Conservation (phyloP, 2,329 filamentous ascomycete genomes). For the Colletotrichum higginsianum region DNA sequence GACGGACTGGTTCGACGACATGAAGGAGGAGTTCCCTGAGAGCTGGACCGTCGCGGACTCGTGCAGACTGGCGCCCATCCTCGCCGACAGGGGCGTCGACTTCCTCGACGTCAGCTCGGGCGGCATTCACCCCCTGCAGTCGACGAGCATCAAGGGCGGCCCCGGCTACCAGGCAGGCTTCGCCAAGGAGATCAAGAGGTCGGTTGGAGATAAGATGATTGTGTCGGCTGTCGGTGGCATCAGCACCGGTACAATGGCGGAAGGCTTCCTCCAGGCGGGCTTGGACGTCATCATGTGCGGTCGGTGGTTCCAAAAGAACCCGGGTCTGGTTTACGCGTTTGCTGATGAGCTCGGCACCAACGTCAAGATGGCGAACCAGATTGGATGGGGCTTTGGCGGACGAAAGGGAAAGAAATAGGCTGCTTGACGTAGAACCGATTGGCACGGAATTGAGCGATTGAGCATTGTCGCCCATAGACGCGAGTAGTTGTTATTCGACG, state of each 20-base stretch:
- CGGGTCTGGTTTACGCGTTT: constrained; percentile 68
- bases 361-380: constrained; percentile 66
- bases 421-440: no score
- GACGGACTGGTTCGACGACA: constrained; percentile 81
- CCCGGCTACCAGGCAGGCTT: constrained; percentile 81
- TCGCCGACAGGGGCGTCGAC: constrained; percentile 79
- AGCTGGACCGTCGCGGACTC: constrained; percentile 79
- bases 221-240: constrained; percentile 67
- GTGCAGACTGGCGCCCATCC: constrained; percentile 71
- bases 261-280: constrained; percentile 60
- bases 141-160: constrained; percentile 65
- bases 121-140: constrained; percentile 72
- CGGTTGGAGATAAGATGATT: constrained; percentile 72
- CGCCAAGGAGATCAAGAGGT: constrained; percentile 79
- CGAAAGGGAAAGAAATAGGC: constrained; percentile 40
- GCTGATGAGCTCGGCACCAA: constrained; percentile 66
- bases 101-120: constrained; percentile 81
- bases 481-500: no score
- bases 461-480: no score
- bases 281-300: constrained; percentile 67
- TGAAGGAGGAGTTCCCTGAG: constrained; percentile 65
- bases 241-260: constrained; percentile 59
- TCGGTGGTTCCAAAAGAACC: constrained; percentile 72
- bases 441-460: no score
- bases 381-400: constrained; percentile 69